Evolutionary conservation across 2,329 filamentous ascomycete genomes (phyloP), one percentile per base, ranked within the genome.

Genomic region (Lanzia echinophila): DNA sequence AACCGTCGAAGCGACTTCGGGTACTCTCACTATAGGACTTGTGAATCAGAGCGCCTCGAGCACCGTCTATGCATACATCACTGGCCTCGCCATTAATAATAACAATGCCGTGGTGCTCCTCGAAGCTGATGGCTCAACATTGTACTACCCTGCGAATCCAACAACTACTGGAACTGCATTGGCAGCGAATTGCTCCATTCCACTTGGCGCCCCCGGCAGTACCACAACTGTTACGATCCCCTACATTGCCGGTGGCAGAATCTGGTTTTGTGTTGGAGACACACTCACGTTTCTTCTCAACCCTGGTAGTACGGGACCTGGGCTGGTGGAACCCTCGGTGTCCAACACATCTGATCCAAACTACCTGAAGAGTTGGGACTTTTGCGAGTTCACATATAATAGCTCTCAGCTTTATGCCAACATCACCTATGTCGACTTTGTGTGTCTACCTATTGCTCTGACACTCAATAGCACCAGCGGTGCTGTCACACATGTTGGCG

Each of bases 391-490:
- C 62, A 85, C 83, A 12, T 85, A 78, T 69, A 86, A 86, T 68
- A 63, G 68, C 33, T 63, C 68, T 19, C 75, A 87, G 68, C 69
- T 87, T 6, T 87, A 80, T 64, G 81, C 79, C 62, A 87, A 87
- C 61, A 83, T 90, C 60, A 82, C 77, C 56, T 84, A 86, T 65
- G 87, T 90, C 56, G 87, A 90, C 72, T 90, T 90, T 69, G 79
- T 89, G 56, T 73, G 74, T 61, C 65, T 86, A 60, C 83, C 84
- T 19, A 75, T 86, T 47, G 76, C 79, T 2, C 67, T 83, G 57
- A 72, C 73, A 6, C 69, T 82, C 15, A 70, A 72, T 36, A 73
- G 68, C 6, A 65, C 60, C 2, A 67, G 67, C 6, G 74, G 74
- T 15, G 64, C 59, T 1, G 70, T 72, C 1, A 71, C 78, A 58